Base-by-base conservation (phyloP, 2,329 filamentous ascomycete genomes). In the Colletotrichum orchidophilum region DNA sequence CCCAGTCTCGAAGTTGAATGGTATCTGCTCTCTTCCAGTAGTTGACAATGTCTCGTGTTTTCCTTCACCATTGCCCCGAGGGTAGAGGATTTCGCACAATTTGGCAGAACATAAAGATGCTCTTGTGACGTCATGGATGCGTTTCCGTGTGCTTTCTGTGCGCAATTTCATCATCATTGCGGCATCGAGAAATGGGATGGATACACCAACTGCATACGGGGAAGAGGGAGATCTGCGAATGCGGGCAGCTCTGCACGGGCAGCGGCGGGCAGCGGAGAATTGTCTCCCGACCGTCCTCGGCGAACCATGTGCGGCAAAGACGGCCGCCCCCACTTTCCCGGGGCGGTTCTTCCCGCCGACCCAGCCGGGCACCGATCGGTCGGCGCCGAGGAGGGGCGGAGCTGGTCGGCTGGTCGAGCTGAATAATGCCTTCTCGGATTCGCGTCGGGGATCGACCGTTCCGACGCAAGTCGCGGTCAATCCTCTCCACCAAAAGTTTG, bases 111-210 rank as follows among this genome's bases (percentile, higher is more conserved):
- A 12, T 4, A 5, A 27, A 7, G 3, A 24, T 67, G n/a, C 46
- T 8, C n/a, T 46, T 31, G 11, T 71, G 68, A 71, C 68, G 68
- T 71, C 68, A 71, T 27, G 15, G n/a, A 21, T 15, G 15, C 21
- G 3, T 27, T 42, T 33, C 7, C 21, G 53, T 11, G 15, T 35
- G 18, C 42, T 15, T 5, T 33, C 5, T 42, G 6, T 35, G 21
- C 6, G 6, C 15, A 4, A 58, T 71, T 57, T 62, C 68, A 71
- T 71, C 68, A 71, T 71, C 26, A 53, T 68, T 71, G 57, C 63
- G 0, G 64, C 68, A 71, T 71, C 24, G 39, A 42, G n/a, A 7
- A n/a, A 42, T 42, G 15, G n/a, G 39, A 42, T 18, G 39, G 39
- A 42, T 18, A 42, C 39, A 42, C 39, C 39, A 42, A 42, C 39